Conservation (phyloP, 805 yeast species). For the Barnettozyma botsteinii region DNA sequence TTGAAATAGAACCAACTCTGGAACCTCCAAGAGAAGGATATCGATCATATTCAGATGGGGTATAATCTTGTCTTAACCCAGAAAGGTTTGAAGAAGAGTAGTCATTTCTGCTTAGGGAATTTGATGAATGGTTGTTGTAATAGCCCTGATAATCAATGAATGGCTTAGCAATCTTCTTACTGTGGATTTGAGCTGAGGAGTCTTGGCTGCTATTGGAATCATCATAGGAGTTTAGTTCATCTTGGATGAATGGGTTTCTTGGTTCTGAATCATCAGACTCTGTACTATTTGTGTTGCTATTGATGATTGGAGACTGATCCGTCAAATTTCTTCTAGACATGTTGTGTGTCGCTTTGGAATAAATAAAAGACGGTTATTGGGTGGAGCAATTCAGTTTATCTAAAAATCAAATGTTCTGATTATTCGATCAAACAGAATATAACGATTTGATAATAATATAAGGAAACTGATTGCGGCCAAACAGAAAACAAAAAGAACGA, state of each 20-base stretch:
- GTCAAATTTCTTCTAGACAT: slow-evolving; percentile 30
- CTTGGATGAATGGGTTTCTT: slow-evolving; percentile 27
- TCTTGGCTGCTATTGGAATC: slow-evolving; percentile 21
- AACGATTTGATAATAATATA: no score
- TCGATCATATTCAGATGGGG: slow-evolving; percentile 59
- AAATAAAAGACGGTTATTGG: no score
- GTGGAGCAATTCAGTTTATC: neutral
- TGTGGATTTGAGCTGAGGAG: slow-evolving; percentile 9
- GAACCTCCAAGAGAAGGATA: slow-evolving; percentile 59
- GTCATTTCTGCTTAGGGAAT: slow-evolving; percentile 25
- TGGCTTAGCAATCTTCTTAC: slow-evolving; percentile 25
- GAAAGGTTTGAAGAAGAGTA: slow-evolving; percentile 24
- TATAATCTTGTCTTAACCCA: slow-evolving; percentile 21
- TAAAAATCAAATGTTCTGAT: neutral
- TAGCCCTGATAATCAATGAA: slow-evolving; percentile 38
- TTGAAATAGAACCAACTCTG: slow-evolving; percentile 48
- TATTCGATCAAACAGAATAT: no score
- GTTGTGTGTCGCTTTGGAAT: neutral
- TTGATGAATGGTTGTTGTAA: slow-evolving; percentile 36
- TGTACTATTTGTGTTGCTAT: slow-evolving; percentile 15
- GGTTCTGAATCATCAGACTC: slow-evolving; percentile 23
- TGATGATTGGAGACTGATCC: slow-evolving; percentile 20
- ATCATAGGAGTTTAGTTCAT: slow-evolving; percentile 23
- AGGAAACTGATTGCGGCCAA: no score
- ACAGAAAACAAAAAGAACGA: no score